phyloP scores from a whole-genome alignment of 2,329 filamentous ascomycete species.

The Scopulariopsis brevicaulis region DNA sequence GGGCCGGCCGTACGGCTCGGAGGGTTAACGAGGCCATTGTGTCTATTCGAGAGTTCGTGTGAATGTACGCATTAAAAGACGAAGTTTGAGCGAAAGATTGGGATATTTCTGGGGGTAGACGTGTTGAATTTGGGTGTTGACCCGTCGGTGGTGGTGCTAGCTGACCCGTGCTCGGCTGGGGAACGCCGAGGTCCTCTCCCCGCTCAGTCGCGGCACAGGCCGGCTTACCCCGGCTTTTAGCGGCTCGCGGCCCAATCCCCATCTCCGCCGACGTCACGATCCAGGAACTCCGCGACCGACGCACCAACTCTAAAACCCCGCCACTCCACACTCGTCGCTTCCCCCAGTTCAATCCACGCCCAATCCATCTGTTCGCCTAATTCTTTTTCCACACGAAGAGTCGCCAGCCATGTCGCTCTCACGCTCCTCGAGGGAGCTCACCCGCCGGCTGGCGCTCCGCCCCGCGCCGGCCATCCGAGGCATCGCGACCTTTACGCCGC shows the following conservation, averaged over 20 bases:
- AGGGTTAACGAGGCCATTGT: slow-evolving; percentile 10
- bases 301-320: not conserved
- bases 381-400: not conserved
- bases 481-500: slow-evolving; percentile 67
- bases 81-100: not conserved
- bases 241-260: slow-evolving; percentile 16
- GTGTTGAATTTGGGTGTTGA: not conserved
- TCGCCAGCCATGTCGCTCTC: slow-evolving; percentile 31
- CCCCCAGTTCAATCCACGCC: not conserved
- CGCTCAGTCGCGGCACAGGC: not conserved
- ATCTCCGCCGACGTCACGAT: not conserved
- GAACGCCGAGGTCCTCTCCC: not conserved
- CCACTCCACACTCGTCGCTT: slow-evolving; percentile 5
- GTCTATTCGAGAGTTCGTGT: slow-evolving; percentile 7
- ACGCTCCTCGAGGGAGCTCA: slow-evolving; percentile 31
- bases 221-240: slow-evolving; percentile 32
- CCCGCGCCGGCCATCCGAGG: slow-evolving; percentile 17
- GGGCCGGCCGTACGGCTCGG: slow-evolving; percentile 12
- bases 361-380: not conserved
- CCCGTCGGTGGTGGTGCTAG: slow-evolving; percentile 5
- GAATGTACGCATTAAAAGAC: not conserved
- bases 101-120: not conserved
- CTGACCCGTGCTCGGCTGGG: not conserved
- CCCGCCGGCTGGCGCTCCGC: slow-evolving; percentile 16
- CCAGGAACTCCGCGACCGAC: not conserved